Evolutionary conservation across 2,329 filamentous ascomycete species (phyloP).

Genomic region (Hypoxylon sp.): DNA sequence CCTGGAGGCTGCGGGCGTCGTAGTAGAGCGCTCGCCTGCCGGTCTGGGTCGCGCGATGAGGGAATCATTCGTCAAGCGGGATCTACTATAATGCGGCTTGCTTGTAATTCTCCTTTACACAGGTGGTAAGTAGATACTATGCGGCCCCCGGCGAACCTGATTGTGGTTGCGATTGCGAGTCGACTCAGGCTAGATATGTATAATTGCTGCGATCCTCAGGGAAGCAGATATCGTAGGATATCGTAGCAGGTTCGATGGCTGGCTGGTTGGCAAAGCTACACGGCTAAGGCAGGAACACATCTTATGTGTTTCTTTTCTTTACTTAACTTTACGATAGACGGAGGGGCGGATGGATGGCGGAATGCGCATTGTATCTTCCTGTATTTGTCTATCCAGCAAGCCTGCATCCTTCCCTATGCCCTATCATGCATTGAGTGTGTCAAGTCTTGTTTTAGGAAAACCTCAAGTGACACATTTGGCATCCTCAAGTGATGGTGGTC

Average conservation of each 20-base stretch:
- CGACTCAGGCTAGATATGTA: slow-evolving; percentile 7
- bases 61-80: slow-evolving; percentile 94
- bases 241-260: slow-evolving; percentile 12
- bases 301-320: slow-evolving; percentile 36
- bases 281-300: background rate
- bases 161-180: slow-evolving; percentile 9
- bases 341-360: slow-evolving; percentile 30
- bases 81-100: slow-evolving; percentile 78
- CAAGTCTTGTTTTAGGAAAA: background rate
- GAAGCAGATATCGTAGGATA: slow-evolving; percentile 12
- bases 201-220: slow-evolving; percentile 10
- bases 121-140: slow-evolving; percentile 16
- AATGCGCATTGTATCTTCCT: slow-evolving; percentile 38
- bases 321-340: slow-evolving; percentile 40
- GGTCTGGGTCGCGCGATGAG: slow-evolving; percentile 92
- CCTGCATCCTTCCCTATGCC: slow-evolving; percentile 1
- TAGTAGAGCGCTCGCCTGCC: slow-evolving; percentile 95
- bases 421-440: background rate
- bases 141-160: slow-evolving; percentile 11
- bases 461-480: background rate
- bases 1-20: slow-evolving; percentile 90
- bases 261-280: slow-evolving; percentile 3
- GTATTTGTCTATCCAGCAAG: slow-evolving; percentile 27
- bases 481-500: background rate
- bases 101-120: slow-evolving; percentile 2